phyloP scores from a whole-genome alignment of 2,329 filamentous ascomycete species.

The Colletotrichum ledebouriae region DNA sequence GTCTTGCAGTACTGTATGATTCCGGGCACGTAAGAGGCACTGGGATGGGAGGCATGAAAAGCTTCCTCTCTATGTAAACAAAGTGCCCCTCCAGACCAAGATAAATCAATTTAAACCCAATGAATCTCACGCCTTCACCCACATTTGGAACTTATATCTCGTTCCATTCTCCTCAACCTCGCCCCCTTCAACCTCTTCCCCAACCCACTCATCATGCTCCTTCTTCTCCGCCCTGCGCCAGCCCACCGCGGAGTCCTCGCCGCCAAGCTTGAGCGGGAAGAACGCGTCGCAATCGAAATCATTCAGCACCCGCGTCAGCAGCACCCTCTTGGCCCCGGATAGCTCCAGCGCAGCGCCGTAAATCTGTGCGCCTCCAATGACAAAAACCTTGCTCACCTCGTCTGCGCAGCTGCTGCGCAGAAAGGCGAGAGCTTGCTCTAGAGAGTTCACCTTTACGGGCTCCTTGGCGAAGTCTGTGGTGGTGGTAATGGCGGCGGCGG shows the following conservation, averaged over 20 bases:
- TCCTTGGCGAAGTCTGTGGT: conserved; percentile 51
- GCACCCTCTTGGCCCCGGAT: conserved; percentile 69
- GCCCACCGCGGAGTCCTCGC: conserved; percentile 46
- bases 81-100: neutral
- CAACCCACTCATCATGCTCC: conserved; percentile 73
- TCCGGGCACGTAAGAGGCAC: conserved; percentile 29
- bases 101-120: neutral
- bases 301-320: conserved; percentile 75
- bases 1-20: conserved; percentile 47
- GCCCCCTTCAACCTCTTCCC: conserved; percentile 71
- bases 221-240: conserved; percentile 50
- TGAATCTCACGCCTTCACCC: conserved; percentile 64
- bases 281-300: conserved; percentile 84
- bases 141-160: conserved; percentile 80
- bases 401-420: conserved; percentile 51
- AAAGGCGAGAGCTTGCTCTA: conserved; percentile 69
- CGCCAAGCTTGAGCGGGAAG: conserved; percentile 73
- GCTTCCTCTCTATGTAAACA: neutral
- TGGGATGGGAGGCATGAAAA: neutral
- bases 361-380: conserved; percentile 92
- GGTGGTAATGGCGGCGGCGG: conserved; percentile 1
- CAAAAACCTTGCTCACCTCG: conserved; percentile 74
- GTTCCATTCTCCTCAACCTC: conserved; percentile 74
- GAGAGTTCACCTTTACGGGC: conserved; percentile 69
- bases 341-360: conserved; percentile 79